Evolutionary conservation across 345 rosid species (phyloP), one percentile per base, ranked within the genome.

Genomic region (Linum tenue): DNA sequence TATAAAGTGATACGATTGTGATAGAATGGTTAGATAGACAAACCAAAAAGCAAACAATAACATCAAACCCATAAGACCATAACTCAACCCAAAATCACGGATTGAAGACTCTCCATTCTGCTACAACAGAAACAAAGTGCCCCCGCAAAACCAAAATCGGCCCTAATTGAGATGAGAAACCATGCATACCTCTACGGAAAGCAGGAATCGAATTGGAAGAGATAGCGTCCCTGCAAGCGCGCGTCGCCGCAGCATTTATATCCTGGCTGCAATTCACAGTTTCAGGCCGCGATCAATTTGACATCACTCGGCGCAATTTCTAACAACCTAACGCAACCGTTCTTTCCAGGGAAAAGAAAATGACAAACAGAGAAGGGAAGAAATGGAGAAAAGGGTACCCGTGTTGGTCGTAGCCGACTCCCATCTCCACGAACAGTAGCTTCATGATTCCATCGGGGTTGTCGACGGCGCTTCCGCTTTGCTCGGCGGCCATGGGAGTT

Each of bases 341-440:
- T 22, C 31, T 22, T 22, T 22, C 31, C 31, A 22, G 31, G 31
- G 31, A 22, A 22, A 53, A 15, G 35, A 76, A 55, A 38, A 22
- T 22, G n/a, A 37, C 59, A 59, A 9, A 41, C 22, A 48, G 39
- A 51, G 3, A 2, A 5, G 1, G 48, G 38, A 14, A 3, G 2
- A n/a, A 53, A 9, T 31, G 53, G 1, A 5, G 36, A 5, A 8
- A 14, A 22, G 2, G 15, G 11, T 59, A 92, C 98, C 98, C 98
- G 63, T 90, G 97, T 73, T 92, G 98, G 75, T 92, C 97, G 63
- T 92, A 92, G 59, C 96, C 98, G n/a, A 92, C 97, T 67, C 98
- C 96, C 97, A 92, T 92, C 85, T 90, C 98, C 55, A 92, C 98
- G 73, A 92, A 92, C 73, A 90, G 63, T 66, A 90, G 94, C 75